Evolutionary conservation across 2,329 filamentous ascomycete genomes (phyloP).

Genomic region (Pseudogymnoascus pannorum): DNA sequence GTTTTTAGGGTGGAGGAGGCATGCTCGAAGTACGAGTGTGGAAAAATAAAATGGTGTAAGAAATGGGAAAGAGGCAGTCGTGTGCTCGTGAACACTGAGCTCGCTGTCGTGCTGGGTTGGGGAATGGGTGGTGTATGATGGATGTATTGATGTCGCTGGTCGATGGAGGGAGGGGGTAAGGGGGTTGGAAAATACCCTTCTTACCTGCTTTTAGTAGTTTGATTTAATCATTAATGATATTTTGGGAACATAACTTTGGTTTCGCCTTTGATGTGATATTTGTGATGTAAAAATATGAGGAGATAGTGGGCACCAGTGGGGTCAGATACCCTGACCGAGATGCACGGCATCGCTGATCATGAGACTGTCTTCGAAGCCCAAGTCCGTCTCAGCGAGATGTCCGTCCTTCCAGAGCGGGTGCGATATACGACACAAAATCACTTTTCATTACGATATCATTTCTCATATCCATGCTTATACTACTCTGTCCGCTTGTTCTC

Average conservation of each 20-base stretch:
- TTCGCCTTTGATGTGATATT: not conserved
- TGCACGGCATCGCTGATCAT: too few species aligned
- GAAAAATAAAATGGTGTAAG: not conserved
- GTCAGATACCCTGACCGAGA: too few species aligned
- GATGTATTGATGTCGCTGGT: not conserved
- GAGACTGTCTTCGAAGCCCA: too few species aligned
- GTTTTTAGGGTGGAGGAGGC: not conserved
- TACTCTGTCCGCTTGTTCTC: too few species aligned
- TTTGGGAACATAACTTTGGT: not conserved
- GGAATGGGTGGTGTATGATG: not conserved
- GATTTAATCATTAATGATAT: not conserved
- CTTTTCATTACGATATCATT: too few species aligned
- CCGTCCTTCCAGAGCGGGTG: too few species aligned
- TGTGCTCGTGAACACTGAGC: not conserved
- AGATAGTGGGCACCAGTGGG: not conserved
- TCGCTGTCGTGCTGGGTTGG: not conserved
- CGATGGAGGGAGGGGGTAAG: not conserved
- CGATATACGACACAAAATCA: too few species aligned
- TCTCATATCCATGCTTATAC: too few species aligned
- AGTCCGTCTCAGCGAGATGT: too few species aligned
- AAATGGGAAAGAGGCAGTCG: not conserved
- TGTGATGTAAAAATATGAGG: not conserved
- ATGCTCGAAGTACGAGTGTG: slow-evolving; percentile 5
- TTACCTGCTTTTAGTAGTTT: not conserved
- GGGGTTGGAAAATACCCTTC: not conserved